Conservation (phyloP, 106 monocot genomes). For the Xerophyta viscosa region DNA sequence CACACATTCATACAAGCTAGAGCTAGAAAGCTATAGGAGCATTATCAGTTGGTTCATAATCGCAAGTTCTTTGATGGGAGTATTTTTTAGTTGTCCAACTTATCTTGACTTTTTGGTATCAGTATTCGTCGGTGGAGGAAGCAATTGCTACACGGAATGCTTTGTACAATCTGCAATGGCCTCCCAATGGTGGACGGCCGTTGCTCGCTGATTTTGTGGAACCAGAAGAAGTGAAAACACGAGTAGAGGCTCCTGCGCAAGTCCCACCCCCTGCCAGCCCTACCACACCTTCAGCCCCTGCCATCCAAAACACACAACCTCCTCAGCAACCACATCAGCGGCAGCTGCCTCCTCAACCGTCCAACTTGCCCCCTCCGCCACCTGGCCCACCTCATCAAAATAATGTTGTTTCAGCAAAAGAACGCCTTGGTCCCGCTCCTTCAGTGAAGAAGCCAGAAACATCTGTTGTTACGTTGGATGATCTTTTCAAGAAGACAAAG, state of each 20-base stretch:
- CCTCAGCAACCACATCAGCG: constrained; percentile 16
- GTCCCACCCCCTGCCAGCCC: constrained; percentile 39
- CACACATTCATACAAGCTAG: too few relatives aligned
- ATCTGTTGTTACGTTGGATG: constrained; percentile 69
- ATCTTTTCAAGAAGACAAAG: constrained; percentile 83
- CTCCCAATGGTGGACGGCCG: constrained; percentile 69
- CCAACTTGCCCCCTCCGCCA: constrained; percentile 23
- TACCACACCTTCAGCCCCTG: constrained; percentile 11
- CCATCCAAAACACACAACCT: constrained; percentile 9
- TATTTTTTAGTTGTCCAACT: too few relatives aligned
- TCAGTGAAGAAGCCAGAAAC: constrained; percentile 38
- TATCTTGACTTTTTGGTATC: constrained; percentile 6
- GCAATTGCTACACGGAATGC: constrained; percentile 69
- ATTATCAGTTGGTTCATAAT: too few relatives aligned
- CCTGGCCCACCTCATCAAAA: constrained; percentile 12
- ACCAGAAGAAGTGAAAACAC: constrained; percentile 55
- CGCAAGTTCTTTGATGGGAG: too few relatives aligned
- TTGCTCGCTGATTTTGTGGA: constrained; percentile 75
- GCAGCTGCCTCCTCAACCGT: constrained; percentile 22
- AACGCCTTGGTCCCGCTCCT: constrained; percentile 31
- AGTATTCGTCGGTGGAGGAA: constrained; percentile 78
- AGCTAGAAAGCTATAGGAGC: too few relatives aligned
- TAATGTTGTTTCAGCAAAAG: constrained; percentile 13
- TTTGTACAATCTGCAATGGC: constrained; percentile 89
- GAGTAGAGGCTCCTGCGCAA: constrained; percentile 38